Percentiles rank a stretch among this genome's conserved stretches.
These are phyloP conservation scores for Galerina sulciceps DNA, from an alignment of 768 basidiomycete species.

Conservation along the genomic window DNA sequence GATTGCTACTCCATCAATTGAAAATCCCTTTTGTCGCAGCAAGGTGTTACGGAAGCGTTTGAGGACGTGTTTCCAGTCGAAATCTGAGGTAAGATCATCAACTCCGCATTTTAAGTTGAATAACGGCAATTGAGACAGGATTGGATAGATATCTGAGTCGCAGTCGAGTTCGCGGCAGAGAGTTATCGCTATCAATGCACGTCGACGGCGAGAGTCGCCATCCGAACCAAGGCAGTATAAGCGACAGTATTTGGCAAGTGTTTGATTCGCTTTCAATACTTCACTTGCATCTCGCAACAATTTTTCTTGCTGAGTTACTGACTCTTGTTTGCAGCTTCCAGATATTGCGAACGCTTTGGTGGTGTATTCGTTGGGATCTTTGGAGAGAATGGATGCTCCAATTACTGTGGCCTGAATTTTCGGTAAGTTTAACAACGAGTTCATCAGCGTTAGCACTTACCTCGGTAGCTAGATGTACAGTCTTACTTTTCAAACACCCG, in stretches of 20 bases:
- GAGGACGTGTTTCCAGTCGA: slow-evolving; percentile 33
- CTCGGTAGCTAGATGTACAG: slow-evolving; percentile 2
- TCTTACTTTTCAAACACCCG: background rate
- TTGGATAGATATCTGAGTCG: slow-evolving; percentile 8
- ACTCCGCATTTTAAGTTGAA: slow-evolving; percentile 29
- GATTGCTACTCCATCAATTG: slow-evolving; percentile 21
- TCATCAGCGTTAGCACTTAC: background rate
- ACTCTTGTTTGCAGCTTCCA: slow-evolving; percentile 13
- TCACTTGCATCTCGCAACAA: slow-evolving; percentile 21
- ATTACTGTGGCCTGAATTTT: slow-evolving; percentile 11
- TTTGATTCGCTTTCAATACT: slow-evolving; percentile 5
- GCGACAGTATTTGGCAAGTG: background rate
- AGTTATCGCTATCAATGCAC: slow-evolving; percentile 21
- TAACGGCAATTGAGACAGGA: slow-evolving; percentile 19
- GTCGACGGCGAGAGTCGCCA: slow-evolving; percentile 26
- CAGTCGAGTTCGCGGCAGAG: slow-evolving; percentile 11
- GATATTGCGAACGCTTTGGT: slow-evolving; percentile 11
- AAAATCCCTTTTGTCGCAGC: slow-evolving; percentile 25
- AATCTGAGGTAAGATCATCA: slow-evolving; percentile 31
- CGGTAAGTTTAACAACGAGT: background rate
- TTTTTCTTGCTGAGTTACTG: slow-evolving; percentile 15
- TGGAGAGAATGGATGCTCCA: slow-evolving; percentile 7
- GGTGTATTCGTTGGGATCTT: slow-evolving; percentile 11
- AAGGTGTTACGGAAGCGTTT: slow-evolving; percentile 30
- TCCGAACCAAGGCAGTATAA: slow-evolving; percentile 25